Base-by-base conservation (phyloP, 441 rosid genomes). In the Croton laevigatus region DNA sequence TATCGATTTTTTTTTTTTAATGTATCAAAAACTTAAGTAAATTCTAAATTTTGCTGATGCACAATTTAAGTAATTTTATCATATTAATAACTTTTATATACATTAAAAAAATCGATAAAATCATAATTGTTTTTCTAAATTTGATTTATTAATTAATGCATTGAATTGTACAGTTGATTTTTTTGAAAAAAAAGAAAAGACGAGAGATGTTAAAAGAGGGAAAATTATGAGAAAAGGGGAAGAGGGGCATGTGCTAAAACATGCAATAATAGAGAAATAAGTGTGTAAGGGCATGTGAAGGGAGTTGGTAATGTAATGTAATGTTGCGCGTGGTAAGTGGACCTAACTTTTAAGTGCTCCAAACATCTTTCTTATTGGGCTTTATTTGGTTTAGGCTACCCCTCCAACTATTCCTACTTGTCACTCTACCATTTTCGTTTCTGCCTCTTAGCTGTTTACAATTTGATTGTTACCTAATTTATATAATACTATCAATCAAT, bases 291-390 rank as follows among this genome's bases (percentile, higher is more conserved):
- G 9, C 44, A 40, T 46, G 48, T 19, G 46, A 57, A 4, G 27
- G 19, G 34, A 66, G 68, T 59, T 68, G 68, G 53, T n/a, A n/a
- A n/a, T n/a, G n/a, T n/a, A n/a, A n/a, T n/a, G n/a, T n/a, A n/a
- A n/a, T n/a, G n/a, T 62, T 52, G 70, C 78, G 74, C 68, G 78
- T 71, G 78, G 76, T 51, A 44, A 74, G 81, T 67, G 75, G 75
- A 23, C 60, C 37, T 22, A 54, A 54, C 22, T 22, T 54, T 54
- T 7, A 54, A 54, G 19, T 51, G 32, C 13, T 20, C 32, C 32
- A 2, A 27, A 27, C 32, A 27, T 27, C 2, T 54, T 27, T 27
- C 22, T 53, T 19, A 13, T 54, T 54, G 59, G 34, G 34, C 59
- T 54, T 8, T 8, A 1, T 27, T 27, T 27, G 27, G 10, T 6